phyloP scores from a whole-genome alignment of 495 filamentous ascomycete species.

The Chaetomidium leptoderma region DNA sequence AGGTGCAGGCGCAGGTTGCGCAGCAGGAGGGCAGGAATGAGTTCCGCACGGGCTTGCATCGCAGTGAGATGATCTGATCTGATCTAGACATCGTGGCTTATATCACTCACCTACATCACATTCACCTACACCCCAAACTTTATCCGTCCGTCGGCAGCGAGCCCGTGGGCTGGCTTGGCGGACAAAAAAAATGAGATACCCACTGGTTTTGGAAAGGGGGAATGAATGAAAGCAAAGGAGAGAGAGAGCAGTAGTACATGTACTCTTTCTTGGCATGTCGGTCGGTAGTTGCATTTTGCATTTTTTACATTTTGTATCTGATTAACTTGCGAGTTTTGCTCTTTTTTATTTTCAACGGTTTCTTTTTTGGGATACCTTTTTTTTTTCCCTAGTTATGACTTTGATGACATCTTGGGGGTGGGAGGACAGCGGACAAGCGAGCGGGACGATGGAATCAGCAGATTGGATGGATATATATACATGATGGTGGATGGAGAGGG shows the following conservation, averaged over 20 bases:
- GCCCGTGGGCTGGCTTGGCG: too few species aligned
- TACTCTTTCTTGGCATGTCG: not conserved
- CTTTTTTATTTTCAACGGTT: too few species aligned
- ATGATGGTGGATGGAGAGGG: constrained; percentile 29
- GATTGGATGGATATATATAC: constrained; percentile 14
- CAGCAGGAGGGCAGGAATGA: constrained; percentile 32
- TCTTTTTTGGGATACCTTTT: constrained; percentile 3
- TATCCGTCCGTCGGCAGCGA: too few species aligned
- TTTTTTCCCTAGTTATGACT: constrained; percentile 1
- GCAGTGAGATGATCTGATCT: constrained; percentile 48
- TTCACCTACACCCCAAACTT: too few species aligned
- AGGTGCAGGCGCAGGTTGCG: constrained; percentile 25
- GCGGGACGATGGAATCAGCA: not conserved
- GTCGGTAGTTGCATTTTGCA: not conserved
- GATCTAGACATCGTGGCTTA: too few species aligned
- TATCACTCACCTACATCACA: too few species aligned
- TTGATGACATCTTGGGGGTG: not conserved
- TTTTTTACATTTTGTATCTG: not conserved
- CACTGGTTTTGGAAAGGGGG: not conserved
- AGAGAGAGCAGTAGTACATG: not conserved
- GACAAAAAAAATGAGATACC: not conserved
- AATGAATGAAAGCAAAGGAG: not conserved
- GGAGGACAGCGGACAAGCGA: not conserved
- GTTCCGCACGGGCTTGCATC: constrained; percentile 42
- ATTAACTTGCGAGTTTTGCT: not conserved